Base-by-base conservation (phyloP, 129 eudicot species). In the Arctium lappa region DNA sequence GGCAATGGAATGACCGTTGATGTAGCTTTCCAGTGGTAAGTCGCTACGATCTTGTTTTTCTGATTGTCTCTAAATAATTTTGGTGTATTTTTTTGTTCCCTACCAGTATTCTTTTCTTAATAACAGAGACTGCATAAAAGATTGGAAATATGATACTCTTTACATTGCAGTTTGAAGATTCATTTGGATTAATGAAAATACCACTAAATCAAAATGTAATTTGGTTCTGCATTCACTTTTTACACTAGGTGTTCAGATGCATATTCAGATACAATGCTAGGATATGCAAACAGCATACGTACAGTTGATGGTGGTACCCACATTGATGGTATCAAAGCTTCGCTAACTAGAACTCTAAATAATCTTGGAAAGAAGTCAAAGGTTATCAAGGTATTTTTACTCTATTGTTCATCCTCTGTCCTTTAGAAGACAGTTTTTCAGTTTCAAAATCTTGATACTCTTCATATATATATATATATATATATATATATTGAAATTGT, bases 221-320 rank as follows among this genome's bases (percentile, higher is more conserved):
- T 76, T 69, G 46, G 65, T 71, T 75, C 42, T 71, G 8, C 18
- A 29, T 83, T 81, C 16, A 27, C 62, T 69, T 73, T 18, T 75
- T 34, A 16, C 65, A 39, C 2, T 76, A 96, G 99, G 99, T 93
- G 97, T 85, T 87, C 99, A 22, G 99, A 96, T 91, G 98, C 99
- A 22, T 96, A 96, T 85, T 96, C 99, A 68, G 99, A 96, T 80
- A 96, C 95, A 53, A 84, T 96, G 82, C 87, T 96, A 76, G 99
- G 99, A 46, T 96, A 96, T 88, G 99, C 99, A 53, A 96, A 96
- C 85, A 93, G 99, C 95, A 93, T 96, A 86, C 89, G 99, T 3
- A 96, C 99, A 65, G 71, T 91, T 83, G 99, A 96, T 86, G 99
- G 99, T 56, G 99, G 99, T 69, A 93, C 99, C 76, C 99, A 96